phyloP scores from a whole-genome alignment of 2,329 filamentous ascomycete species.

The Epichloe aotearoae region DNA sequence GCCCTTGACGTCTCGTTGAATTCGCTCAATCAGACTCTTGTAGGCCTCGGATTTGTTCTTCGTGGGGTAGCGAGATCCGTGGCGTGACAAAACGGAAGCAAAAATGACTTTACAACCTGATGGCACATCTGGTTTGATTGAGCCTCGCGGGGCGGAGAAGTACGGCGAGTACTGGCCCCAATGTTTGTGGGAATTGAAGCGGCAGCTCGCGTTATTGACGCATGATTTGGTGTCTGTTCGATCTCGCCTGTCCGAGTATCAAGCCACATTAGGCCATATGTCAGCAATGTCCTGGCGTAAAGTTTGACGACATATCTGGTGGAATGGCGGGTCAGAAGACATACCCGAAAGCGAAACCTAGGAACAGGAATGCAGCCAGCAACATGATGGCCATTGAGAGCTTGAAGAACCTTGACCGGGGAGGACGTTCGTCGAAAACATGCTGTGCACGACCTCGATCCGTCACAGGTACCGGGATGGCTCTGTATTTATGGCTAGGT shows the following conservation, averaged over 20 bases:
- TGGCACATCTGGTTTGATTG: slow-evolving; percentile 48
- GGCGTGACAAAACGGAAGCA: slow-evolving; percentile 68
- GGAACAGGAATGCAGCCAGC: slow-evolving; percentile 6
- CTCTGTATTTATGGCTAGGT: slow-evolving; percentile 16
- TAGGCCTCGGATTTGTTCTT: slow-evolving; percentile 52
- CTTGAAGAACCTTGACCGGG: slow-evolving; percentile 7
- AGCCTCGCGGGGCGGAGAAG: slow-evolving; percentile 55
- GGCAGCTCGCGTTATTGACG: slow-evolving; percentile 29
- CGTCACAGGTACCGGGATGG: slow-evolving; percentile 11
- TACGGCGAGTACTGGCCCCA: slow-evolving; percentile 89
- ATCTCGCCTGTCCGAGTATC: slow-evolving; percentile 4
- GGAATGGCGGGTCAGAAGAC: background rate
- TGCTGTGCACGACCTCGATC: background rate
- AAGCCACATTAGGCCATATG: background rate
- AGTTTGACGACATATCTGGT: background rate
- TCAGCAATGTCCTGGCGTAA: background rate
- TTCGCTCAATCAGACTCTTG: slow-evolving; percentile 46
- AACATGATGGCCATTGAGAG: slow-evolving; percentile 8
- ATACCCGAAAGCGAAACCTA: slow-evolving; percentile 10
- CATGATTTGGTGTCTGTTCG: background rate
- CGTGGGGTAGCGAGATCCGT: slow-evolving; percentile 76
- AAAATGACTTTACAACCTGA: slow-evolving; percentile 62
- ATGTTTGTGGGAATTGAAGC: slow-evolving; percentile 44
- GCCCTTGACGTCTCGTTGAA: slow-evolving; percentile 42
- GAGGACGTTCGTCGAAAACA: background rate